Conservation (phyloP, 2,329 filamentous ascomycete genomes). For the Niveomyces coronatus region DNA sequence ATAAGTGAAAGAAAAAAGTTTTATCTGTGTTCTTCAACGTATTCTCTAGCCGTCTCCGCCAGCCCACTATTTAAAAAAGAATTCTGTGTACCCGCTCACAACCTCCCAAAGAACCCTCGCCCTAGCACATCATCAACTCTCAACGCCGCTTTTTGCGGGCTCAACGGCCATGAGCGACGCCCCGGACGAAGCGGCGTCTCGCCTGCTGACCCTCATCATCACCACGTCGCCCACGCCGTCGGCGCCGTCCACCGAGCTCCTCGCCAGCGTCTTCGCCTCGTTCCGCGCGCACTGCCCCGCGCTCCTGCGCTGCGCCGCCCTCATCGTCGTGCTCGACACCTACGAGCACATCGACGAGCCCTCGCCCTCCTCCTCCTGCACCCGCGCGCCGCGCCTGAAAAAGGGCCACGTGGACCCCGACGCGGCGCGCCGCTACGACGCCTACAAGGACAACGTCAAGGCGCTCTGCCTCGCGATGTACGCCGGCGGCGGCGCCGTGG, state of each 20-base stretch:
- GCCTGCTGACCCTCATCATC: constrained; percentile 28
- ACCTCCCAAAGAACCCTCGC: no score
- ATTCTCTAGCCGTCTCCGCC: no score
- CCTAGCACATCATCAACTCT: no score
- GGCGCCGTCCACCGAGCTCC: constrained; percentile 39
- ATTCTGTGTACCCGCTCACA: no score
- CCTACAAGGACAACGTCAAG: constrained; percentile 39
- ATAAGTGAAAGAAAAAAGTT: no score
- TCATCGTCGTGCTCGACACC: constrained; percentile 43
- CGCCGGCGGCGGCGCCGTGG: background rate
- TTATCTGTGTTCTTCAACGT: no score
- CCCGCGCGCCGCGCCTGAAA: constrained; percentile 39
- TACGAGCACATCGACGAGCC: constrained; percentile 37
- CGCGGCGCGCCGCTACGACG: constrained; percentile 29
- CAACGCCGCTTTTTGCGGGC: no score
- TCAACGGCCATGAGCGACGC: constrained; percentile 4
- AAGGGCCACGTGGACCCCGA: constrained; percentile 41
- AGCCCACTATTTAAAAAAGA: no score
- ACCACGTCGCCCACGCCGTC: constrained; percentile 47
- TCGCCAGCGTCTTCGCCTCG: constrained; percentile 35
- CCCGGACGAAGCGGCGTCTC: background rate
- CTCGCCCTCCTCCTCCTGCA: no score
- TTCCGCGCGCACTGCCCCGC: constrained; percentile 32
- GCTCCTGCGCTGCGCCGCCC: constrained; percentile 28
- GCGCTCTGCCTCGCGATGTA: constrained; percentile 20